These are phyloP conservation scores for Lasiodiplodia sp. DNA, from an alignment of 2,329 filamentous ascomycete genomes.

Conservation along the genomic window DNA sequence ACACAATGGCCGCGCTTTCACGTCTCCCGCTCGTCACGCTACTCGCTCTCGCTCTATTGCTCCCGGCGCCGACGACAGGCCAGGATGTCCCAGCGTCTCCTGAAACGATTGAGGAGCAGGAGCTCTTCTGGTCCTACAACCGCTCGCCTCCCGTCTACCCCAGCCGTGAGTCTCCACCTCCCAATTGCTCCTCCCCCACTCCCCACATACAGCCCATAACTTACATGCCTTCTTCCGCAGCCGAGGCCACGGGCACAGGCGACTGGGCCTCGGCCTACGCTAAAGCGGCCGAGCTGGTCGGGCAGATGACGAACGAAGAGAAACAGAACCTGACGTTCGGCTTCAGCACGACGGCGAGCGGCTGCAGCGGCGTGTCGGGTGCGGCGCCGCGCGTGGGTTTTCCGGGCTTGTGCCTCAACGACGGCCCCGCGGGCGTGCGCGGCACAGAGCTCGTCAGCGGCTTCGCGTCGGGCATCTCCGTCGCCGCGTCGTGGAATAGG, in stretches of 20 bases:
- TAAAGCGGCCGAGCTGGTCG: conserved; percentile 49
- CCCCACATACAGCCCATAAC: neutral
- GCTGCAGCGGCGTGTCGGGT: conserved; percentile 10
- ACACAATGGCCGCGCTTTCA: neutral
- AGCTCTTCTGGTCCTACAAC: conserved; percentile 15
- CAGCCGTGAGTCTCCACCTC: neutral
- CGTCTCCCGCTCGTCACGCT: neutral
- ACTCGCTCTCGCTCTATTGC: neutral
- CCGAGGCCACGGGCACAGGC: conserved; percentile 5
- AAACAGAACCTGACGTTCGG: conserved; percentile 48
- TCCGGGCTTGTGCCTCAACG: conserved; percentile 49
- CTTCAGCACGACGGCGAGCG: conserved; percentile 40
- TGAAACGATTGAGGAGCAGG: neutral
- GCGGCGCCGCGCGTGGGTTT: conserved; percentile 43
- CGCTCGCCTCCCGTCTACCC: conserved; percentile 14
- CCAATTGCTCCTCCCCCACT: neutral
- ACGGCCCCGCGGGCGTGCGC: conserved; percentile 50
- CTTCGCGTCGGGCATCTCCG: conserved; percentile 48
- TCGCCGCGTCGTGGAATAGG: conserved; percentile 48
- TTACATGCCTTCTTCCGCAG: neutral
- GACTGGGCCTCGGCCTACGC: conserved; percentile 50
- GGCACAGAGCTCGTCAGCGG: conserved; percentile 47
- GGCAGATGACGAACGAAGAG: conserved; percentile 48
- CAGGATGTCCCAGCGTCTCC: conserved; percentile 9
- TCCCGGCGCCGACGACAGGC: neutral